Percentiles rank a stretch among this genome's conserved stretches.
Evolutionary conservation across 2,329 filamentous ascomycete species (phyloP).

Genomic region (Xylariomycetidae sp.): DNA sequence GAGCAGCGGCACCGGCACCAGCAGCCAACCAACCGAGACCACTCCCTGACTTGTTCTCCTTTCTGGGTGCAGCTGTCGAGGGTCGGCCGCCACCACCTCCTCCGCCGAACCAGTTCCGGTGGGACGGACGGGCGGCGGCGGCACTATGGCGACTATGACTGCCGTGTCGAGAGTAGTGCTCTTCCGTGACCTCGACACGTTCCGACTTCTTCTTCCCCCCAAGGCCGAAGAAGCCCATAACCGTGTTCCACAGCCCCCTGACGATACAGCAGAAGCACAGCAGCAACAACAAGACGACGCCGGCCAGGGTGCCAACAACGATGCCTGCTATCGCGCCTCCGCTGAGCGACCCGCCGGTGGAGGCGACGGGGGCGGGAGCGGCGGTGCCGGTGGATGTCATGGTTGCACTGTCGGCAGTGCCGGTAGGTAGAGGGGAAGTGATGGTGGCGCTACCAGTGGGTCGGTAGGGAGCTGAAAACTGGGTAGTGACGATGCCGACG

Average conservation of each 20-base stretch:
- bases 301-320: conserved; percentile 68
- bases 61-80: conserved; percentile 27
- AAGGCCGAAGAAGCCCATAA: conserved; percentile 56
- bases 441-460: conserved; percentile 49
- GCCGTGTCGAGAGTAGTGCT: conserved; percentile 51
- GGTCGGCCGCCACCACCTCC: conserved; percentile 42
- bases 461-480: conserved; percentile 46
- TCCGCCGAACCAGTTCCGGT: conserved; percentile 55
- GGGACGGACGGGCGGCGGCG: conserved; percentile 39
- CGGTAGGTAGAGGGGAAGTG: conserved; percentile 35
- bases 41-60: conserved; percentile 44
- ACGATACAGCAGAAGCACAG: conserved; percentile 72
- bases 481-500: conserved; percentile 47
- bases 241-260: conserved; percentile 55
- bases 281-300: conserved; percentile 61
- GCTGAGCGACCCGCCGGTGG: conserved; percentile 47
- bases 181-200: conserved; percentile 57
- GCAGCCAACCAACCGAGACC: conserved; percentile 50
- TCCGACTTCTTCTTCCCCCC: conserved; percentile 47
- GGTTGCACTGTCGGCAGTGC: conserved; percentile 47
- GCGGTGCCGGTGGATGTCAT: conserved; percentile 48
- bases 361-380: conserved; percentile 35
- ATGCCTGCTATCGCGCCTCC: conserved; percentile 76
- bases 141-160: conserved; percentile 25
- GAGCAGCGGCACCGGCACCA: conserved; percentile 44